Evolutionary conservation across 1,139 yeast species (phyloP), one percentile per base, ranked within the genome.

Genomic region (Geotrichum klebahnii): DNA sequence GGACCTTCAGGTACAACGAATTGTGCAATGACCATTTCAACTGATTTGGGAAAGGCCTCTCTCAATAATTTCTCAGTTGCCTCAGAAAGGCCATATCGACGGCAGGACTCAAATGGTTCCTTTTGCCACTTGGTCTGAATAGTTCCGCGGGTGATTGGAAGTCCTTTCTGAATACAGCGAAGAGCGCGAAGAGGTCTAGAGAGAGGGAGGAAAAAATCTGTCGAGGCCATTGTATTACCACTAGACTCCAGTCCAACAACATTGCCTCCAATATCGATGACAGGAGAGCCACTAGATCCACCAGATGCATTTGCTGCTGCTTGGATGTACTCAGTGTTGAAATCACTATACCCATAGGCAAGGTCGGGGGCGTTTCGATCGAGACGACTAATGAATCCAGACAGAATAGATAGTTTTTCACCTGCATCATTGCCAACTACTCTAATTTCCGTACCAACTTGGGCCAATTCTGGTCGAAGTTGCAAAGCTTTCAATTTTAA

Each of bases 371-470:
- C 95, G 65, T 89, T 88, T 73, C 97, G 80, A 68, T 90, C 97
- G 54, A 89, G 70, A 67, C 97, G 79, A 43, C 95, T 83, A 48
- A 90, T 89, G 66, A 89, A 87, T 31, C 97, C 97, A 2, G 95
- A 80, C 57, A 89, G 71, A 61, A 90, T 90, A 44, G 95, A 84
- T 50, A 90, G 73, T 67, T 89, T 89, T 66, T 90, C 97, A 63
- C 97, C 97, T 5, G 96, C 95, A 71, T 90, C 97, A 67, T 90
- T 90, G 73, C 97, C 97, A 41, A 89, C 90, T 32, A 90, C 96
- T 64, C 96, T 77, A 60, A 90, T 89, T 65, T 90, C 97, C 35
- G 89, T 81, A 33, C 97, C 97, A 19, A 90, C 88, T 61, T 78
- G 77, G 23, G 96, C 97, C 53, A 84, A 71, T 20, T 87, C 90